These are phyloP conservation scores for Dichotomopilus funicola DNA, from an alignment of 2,329 filamentous ascomycete genomes.

Conservation along the genomic window DNA sequence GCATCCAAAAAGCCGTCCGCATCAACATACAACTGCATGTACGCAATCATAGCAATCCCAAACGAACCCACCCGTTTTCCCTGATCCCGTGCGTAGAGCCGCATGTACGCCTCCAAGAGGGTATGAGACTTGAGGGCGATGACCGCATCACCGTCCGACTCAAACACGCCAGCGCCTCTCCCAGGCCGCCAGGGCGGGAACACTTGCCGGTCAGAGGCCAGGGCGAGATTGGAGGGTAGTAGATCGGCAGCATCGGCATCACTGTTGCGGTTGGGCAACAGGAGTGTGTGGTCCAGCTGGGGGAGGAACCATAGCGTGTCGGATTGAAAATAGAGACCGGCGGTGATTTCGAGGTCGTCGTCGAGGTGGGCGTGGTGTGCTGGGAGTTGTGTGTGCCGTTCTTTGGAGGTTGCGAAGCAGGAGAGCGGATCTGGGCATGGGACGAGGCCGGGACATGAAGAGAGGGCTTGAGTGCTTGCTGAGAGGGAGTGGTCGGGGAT, in stretches of 20 bases:
- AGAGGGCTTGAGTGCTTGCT: constrained; percentile 11
- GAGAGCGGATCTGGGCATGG: constrained; percentile 14
- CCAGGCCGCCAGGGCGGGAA: constrained; percentile 23
- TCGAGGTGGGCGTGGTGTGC: constrained; percentile 14
- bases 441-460: constrained; percentile 5
- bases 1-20: constrained; percentile 22
- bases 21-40: constrained; percentile 25
- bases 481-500: constrained; percentile 18
- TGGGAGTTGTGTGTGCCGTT: constrained; percentile 18
- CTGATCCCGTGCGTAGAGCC: constrained; percentile 22
- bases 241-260: background rate
- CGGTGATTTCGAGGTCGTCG: constrained; percentile 16
- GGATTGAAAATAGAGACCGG: constrained; percentile 22
- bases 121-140: constrained; percentile 21
- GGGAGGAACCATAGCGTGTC: constrained; percentile 25
- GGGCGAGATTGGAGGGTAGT: constrained; percentile 16
- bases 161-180: constrained; percentile 17
- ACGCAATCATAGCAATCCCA: constrained; percentile 22
- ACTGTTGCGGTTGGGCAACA: background rate
- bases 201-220: constrained; percentile 20
- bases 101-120: constrained; percentile 24
- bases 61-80: constrained; percentile 19
- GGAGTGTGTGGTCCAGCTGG: constrained; percentile 15
- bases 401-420: background rate
- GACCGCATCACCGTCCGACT: constrained; percentile 9